Conservation (phyloP, 2,329 filamentous ascomycete genomes). For the Fusarium praegraminearum region DNA sequence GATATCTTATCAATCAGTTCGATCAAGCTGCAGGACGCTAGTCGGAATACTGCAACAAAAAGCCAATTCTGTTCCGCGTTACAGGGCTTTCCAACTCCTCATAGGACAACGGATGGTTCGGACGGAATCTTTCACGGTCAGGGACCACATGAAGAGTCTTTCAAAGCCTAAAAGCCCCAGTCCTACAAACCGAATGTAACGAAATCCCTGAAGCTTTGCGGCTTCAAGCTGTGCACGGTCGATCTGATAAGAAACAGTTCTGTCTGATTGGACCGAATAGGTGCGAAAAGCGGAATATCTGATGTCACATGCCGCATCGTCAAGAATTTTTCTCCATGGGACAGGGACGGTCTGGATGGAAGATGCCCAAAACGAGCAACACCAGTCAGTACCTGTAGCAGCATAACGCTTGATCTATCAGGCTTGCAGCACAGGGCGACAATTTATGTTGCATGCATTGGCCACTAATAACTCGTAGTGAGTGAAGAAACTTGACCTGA, state of each 20-base stretch:
- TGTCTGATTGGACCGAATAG: conserved; percentile 16
- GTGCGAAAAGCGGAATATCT: conserved; percentile 22
- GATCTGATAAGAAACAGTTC: conserved; percentile 42
- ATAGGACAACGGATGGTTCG: conserved; percentile 3
- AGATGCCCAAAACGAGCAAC: conserved; percentile 19
- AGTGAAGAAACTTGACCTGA: not conserved
- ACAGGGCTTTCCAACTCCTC: conserved; percentile 15
- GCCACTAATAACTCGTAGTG: conserved; percentile 11
- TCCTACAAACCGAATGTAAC: conserved; percentile 13
- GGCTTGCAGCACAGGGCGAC: conserved; percentile 40
- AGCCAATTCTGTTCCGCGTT: conserved; percentile 20
- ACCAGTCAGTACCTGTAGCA: conserved; percentile 27
- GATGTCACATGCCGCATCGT: conserved; percentile 47
- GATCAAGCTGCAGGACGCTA: conserved; percentile 46
- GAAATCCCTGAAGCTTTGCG: conserved; percentile 14
- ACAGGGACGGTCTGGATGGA: not conserved
- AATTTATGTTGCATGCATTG: conserved; percentile 31
- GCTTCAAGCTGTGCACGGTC: conserved; percentile 34
- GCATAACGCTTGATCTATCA: conserved; percentile 14
- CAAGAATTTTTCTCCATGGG: conserved; percentile 45
- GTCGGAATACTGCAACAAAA: conserved; percentile 9
- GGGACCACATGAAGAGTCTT: conserved; percentile 14
- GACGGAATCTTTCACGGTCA: conserved; percentile 15
- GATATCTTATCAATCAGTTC: conserved; percentile 49
- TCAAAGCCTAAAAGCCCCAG: conserved; percentile 17